Conservation (phyloP, 257 asterid genomes). For the Striga asiatica region DNA sequence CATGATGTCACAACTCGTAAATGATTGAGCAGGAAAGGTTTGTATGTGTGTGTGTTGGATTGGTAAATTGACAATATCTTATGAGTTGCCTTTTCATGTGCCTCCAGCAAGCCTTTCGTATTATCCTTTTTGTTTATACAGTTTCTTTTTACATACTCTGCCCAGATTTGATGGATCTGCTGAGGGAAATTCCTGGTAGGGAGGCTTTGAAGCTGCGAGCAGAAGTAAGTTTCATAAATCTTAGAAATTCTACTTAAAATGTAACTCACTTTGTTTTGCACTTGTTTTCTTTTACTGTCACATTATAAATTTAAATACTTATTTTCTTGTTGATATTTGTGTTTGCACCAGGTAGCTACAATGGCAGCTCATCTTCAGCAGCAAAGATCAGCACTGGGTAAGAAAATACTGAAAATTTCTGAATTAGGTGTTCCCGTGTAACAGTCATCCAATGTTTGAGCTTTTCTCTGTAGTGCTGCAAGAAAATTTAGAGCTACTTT, state of each 20-base stretch:
- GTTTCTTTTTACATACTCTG: constrained; percentile 3
- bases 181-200: constrained; percentile 84
- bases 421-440: constrained; percentile 75
- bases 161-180: constrained; percentile 71
- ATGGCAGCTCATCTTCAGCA: constrained; percentile 74
- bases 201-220: constrained; percentile 86
- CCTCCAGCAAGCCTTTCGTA: neutral
- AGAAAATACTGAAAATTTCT: constrained; percentile 54
- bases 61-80: too few species aligned
- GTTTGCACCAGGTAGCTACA: constrained; percentile 66
- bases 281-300: neutral
- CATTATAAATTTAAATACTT: neutral
- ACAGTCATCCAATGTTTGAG: neutral
- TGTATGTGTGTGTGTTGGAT: too few species aligned
- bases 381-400: constrained; percentile 53
- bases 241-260: neutral
- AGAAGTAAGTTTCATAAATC: constrained; percentile 41
- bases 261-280: neutral
- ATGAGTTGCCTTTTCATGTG: constrained; percentile 9
- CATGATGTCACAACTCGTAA: too few species aligned
- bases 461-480: neutral
- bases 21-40: too few species aligned
- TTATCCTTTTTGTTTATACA: neutral
- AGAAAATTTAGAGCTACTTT: neutral
- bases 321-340: neutral